phyloP scores from a whole-genome alignment of 2,329 filamentous ascomycete genomes.

The Aspergillus sp. region DNA sequence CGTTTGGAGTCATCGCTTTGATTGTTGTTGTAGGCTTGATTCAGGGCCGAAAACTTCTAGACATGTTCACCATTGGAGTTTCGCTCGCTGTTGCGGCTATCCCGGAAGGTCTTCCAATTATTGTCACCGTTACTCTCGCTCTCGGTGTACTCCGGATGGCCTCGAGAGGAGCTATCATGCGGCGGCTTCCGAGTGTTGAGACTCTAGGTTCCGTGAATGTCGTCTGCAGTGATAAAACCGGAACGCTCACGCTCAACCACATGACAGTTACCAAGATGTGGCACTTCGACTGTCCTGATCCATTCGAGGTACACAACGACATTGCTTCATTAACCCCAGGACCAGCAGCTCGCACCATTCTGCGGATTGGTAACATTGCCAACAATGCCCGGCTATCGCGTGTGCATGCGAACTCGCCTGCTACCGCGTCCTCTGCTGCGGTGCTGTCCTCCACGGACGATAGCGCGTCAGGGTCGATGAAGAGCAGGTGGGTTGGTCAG shows the following conservation, averaged over 20 bases:
- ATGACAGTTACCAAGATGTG: conserved; percentile 98
- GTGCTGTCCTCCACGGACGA: conserved; percentile 82
- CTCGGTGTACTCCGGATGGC: conserved; percentile 97
- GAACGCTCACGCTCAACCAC: conserved; percentile 93
- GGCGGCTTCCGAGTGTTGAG: conserved; percentile 93
- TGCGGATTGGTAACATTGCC: conserved; percentile 92
- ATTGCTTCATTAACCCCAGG: conserved; percentile 60
- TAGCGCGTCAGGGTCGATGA: conserved; percentile 58
- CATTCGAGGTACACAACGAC: conserved; percentile 59
- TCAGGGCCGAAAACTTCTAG: conserved; percentile 83
- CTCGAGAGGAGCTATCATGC: conserved; percentile 89
- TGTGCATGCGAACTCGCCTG: conserved; percentile 66
- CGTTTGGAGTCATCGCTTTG: conserved; percentile 88
- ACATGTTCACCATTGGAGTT: conserved; percentile 97
- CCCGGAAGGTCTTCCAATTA: conserved; percentile 93
- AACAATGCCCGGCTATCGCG: conserved; percentile 86
- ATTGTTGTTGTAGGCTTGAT: conserved; percentile 90
- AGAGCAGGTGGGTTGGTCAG: conserved; percentile 93
- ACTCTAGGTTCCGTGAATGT: conserved; percentile 98
- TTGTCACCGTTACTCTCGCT: conserved; percentile 94
- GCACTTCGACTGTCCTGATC: conserved; percentile 72
- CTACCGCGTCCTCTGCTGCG: conserved; percentile 70
- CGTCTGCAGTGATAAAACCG: conserved; percentile 98
- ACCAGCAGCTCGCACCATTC: conserved; percentile 72
- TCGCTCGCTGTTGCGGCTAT: conserved; percentile 95